These are phyloP conservation scores for Coprinopsis strossmayeri DNA, from an alignment of 768 basidiomycete species.

Conservation along the genomic window DNA sequence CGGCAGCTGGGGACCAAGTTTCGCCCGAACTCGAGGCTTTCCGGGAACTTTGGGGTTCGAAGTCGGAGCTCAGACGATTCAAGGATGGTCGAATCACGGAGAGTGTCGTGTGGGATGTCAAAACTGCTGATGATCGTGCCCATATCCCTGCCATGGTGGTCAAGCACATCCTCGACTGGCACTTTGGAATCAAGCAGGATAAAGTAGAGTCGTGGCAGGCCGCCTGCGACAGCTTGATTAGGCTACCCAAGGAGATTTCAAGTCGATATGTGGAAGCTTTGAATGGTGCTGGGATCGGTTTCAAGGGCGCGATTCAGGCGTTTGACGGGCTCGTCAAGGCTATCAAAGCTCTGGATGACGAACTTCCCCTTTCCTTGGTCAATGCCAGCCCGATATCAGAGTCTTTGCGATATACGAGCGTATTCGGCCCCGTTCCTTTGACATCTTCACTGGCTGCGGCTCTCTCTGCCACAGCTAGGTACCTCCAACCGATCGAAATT, in stretches of 20 bases:
- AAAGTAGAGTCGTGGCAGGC: slow-evolving; percentile 53
- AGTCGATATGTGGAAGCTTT: slow-evolving; percentile 33
- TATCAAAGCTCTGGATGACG: slow-evolving; percentile 67
- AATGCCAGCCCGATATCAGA: slow-evolving; percentile 72
- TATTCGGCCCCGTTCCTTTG: slow-evolving; percentile 75
- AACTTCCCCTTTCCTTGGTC: slow-evolving; percentile 71
- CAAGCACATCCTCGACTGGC: slow-evolving; percentile 63
- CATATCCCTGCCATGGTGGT: slow-evolving; percentile 74
- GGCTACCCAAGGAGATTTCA: slow-evolving; percentile 51
- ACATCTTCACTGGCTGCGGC: slow-evolving; percentile 42
- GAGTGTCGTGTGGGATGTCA: slow-evolving; percentile 95
- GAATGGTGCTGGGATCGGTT: slow-evolving; percentile 37
- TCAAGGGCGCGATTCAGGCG: slow-evolving; percentile 67
- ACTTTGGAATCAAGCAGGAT: slow-evolving; percentile 60
- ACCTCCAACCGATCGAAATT: slow-evolving; percentile 64
- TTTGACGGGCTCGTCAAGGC: slow-evolving; percentile 74
- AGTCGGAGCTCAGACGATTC: slow-evolving; percentile 89
- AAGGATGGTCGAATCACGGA: slow-evolving; percentile 92
- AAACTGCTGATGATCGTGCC: slow-evolving; percentile 70
- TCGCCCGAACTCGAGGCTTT: slow-evolving; percentile 50
- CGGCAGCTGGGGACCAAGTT: slow-evolving; percentile 60
- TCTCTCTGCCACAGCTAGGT: slow-evolving; percentile 56
- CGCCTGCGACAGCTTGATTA: slow-evolving; percentile 50
- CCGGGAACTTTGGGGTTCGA: slow-evolving; percentile 84
- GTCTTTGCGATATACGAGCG: slow-evolving; percentile 74